Evolutionary conservation across 2,329 filamentous ascomycete genomes (phyloP), one percentile per base, ranked within the genome.

Genomic region (Pestalotiopsis sp.): DNA sequence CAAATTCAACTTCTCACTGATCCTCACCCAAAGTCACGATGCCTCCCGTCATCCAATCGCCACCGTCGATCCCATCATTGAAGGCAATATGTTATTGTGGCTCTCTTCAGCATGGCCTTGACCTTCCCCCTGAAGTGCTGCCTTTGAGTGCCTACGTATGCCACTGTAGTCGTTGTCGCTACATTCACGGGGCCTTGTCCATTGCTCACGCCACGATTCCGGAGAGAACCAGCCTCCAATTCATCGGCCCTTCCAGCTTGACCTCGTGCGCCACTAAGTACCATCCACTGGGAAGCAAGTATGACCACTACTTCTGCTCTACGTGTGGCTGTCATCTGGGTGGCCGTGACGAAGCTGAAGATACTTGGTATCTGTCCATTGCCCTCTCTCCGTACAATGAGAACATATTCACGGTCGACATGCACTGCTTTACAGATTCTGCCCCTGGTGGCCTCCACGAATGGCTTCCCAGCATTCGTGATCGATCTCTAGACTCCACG

Each of bases 81-180:
- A 30, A 26, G 4, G 64, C 58, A 48, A 58, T 26, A 22, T 66
- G 65, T 14, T 56, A 67, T 55, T 67, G 67, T 24, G 40, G 56
- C 30, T 63, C 67, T 17, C 22, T 64, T 14, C 24, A 60, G 22
- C 67, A 52, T 59, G 59, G 14, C 26, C 7, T 68, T 10, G 14
- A 4, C 14, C 52, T 68, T 6, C 60, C 67, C 17, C 35, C 13
- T 13, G 44, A 65, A 1, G 40, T 39, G 13, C 39, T 68, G n/a
- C 67, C 67, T 17, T 22, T 68, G 10, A 44, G 58, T 6, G 26
- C 59, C 4, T 39, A 61, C 14, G 35, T 68, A 11, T 68, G 67
- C 35, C 67, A 68, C 26, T 68, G 67, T 30, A 64, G 64, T 26
- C 55, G 52, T 7, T 67, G 65, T 20, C 67, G 65, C 6, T 61